phyloP scores from a whole-genome alignment of 768 basidiomycete species.

The Trametes sanguinea region DNA sequence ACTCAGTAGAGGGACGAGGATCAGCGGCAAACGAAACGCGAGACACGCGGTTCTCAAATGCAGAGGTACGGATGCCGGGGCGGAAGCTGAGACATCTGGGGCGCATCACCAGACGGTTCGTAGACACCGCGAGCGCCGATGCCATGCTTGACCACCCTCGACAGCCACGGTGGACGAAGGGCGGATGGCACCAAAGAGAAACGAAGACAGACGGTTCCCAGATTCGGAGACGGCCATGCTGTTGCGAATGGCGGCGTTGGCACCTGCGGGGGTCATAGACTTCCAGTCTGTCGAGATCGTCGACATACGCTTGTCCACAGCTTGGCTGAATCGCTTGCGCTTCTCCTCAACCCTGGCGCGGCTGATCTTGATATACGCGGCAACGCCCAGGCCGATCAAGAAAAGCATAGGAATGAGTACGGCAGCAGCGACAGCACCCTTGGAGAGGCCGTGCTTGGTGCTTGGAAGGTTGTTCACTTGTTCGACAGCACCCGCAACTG shows the following conservation, averaged over 20 bases:
- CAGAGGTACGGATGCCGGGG: constrained; percentile 54
- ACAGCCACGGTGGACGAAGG: constrained; percentile 43
- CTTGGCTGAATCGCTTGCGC: constrained; percentile 61
- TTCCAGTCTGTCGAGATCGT: constrained; percentile 81
- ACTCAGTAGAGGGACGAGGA: constrained; percentile 48
- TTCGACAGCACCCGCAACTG: constrained; percentile 38
- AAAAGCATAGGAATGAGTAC: constrained; percentile 64
- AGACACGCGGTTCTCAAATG: constrained; percentile 49
- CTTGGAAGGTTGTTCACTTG: constrained; percentile 39
- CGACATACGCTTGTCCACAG: constrained; percentile 81
- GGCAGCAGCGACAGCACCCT: constrained; percentile 67
- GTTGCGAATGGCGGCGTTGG: constrained; percentile 70
- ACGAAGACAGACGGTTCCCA: constrained; percentile 46
- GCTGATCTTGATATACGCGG: constrained; percentile 53
- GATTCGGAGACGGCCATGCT: constrained; percentile 53
- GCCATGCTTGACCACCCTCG: constrained; percentile 48
- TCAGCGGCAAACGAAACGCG: constrained; percentile 74
- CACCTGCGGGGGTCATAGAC: constrained; percentile 67
- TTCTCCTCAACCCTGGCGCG: constrained; percentile 53
- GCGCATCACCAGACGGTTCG: constrained; percentile 18
- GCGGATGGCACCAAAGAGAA: constrained; percentile 61
- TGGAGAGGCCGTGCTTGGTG: constrained; percentile 35
- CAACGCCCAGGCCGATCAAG: constrained; percentile 44
- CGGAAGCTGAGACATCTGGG: constrained; percentile 49
- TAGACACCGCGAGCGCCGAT: constrained; percentile 38